A percentile compares a stretch with the other conserved stretches of the same genome.
phyloP scores from a whole-genome alignment of 2,329 filamentous ascomycete genomes.

The Aspergillus fischeri region DNA sequence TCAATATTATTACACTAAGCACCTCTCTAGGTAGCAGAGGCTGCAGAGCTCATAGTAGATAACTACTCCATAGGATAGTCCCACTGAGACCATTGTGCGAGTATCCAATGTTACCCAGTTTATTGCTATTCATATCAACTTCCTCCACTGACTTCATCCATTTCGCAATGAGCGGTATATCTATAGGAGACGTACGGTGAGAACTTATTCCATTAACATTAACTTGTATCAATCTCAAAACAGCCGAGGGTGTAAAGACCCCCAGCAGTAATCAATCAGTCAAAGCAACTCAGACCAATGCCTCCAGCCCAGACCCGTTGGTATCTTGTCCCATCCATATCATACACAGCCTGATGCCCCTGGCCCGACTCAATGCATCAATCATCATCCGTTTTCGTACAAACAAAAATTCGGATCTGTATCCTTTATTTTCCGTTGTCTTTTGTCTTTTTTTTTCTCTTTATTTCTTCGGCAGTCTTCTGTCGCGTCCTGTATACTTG shows the following conservation, averaged over 20 bases:
- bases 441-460: background rate
- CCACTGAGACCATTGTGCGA: too few species aligned
- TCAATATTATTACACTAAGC: background rate
- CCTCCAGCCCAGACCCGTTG: background rate
- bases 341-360: background rate
- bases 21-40: too few species aligned
- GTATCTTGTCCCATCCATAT: background rate
- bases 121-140: too few species aligned
- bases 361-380: background rate
- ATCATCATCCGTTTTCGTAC: constrained; percentile 1
- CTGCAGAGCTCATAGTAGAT: too few species aligned
- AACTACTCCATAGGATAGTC: too few species aligned
- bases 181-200: too few species aligned
- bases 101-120: too few species aligned
- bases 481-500: background rate
- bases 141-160: too few species aligned
- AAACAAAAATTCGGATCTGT: background rate
- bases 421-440: background rate
- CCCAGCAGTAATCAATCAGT: constrained; percentile 7
- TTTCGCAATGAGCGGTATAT: too few species aligned
- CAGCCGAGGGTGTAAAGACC: constrained; percentile 2
- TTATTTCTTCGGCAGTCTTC: background rate
- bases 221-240: background rate
- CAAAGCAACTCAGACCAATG: constrained; percentile 1
- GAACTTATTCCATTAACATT: background rate